Evolutionary conservation across 768 basidiomycete species (phyloP).

Genomic region (Hericium rajendrae): DNA sequence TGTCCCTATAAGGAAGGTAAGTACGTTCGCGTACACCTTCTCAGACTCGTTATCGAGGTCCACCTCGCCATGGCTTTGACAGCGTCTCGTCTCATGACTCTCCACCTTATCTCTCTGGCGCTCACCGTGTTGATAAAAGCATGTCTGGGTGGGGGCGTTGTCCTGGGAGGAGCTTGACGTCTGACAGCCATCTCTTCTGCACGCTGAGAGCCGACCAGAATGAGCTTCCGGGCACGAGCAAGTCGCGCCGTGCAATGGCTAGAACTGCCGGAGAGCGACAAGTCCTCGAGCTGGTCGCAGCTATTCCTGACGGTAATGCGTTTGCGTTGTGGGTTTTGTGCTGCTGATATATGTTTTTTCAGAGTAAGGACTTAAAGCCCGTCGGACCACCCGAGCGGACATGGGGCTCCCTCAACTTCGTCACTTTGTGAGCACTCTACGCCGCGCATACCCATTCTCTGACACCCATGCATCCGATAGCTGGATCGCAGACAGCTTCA

Average conservation of each 20-base stretch:
- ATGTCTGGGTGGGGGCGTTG: neutral
- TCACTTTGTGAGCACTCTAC: constrained; percentile 42
- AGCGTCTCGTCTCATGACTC: too few relatives aligned
- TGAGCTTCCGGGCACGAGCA: too few relatives aligned
- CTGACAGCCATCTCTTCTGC: too few relatives aligned
- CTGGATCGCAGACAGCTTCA: constrained; percentile 78
- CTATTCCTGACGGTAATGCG: constrained; percentile 3
- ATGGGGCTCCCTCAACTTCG: constrained; percentile 59
- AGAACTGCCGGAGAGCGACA: constrained; percentile 1
- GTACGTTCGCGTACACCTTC: neutral
- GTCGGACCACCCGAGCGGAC: constrained; percentile 52
- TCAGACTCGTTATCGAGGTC: neutral
- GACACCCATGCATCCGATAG: constrained; percentile 23
- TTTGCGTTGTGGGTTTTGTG: neutral
- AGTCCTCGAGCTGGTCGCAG: constrained; percentile 1
- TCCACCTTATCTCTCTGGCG: neutral
- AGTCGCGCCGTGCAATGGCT: neutral
- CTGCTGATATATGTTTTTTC: neutral
- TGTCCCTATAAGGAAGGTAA: neutral
- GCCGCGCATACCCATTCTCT: constrained; percentile 1
- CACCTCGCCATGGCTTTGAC: neutral
- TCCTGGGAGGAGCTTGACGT: too few relatives aligned
- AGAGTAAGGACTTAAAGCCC: constrained; percentile 70
- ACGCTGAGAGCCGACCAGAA: too few relatives aligned
- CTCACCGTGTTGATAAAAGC: neutral